Evolutionary conservation across 1,139 yeast species (phyloP).

Genomic region (Dujonia santamariae): DNA sequence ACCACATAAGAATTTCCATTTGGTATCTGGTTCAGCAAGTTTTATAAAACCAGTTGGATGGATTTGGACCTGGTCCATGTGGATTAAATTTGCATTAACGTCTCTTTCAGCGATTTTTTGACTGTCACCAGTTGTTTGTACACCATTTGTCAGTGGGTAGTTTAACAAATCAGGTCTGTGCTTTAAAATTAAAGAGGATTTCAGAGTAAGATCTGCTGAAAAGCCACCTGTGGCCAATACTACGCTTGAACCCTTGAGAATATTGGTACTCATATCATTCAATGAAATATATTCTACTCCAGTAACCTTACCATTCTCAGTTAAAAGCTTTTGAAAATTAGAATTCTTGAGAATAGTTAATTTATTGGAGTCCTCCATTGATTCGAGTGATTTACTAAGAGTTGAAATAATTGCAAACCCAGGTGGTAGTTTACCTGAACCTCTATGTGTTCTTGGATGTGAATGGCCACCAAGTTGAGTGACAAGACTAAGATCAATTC

Average conservation of each 20-base stretch:
- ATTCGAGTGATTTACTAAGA: conserved; percentile 19
- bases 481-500: conserved; percentile 27
- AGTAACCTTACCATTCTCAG: conserved; percentile 13
- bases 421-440: conserved; percentile 30
- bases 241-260: conserved; percentile 13
- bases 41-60: conserved; percentile 41
- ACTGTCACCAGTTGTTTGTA: conserved; percentile 37
- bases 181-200: conserved; percentile 20
- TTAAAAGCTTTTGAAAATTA: conserved; percentile 17
- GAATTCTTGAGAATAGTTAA: conserved; percentile 22
- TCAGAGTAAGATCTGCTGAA: conserved; percentile 27
- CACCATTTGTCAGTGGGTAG: conserved; percentile 36
- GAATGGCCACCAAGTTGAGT: conserved; percentile 36
- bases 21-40: conserved; percentile 13
- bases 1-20: conserved; percentile 36
- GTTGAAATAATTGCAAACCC: conserved; percentile 34
- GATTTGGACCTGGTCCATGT: conserved; percentile 37
- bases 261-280: conserved; percentile 5
- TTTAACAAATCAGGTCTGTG: conserved; percentile 30
- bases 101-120: conserved; percentile 32
- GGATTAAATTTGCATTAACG: conserved; percentile 28
- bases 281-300: conserved; percentile 21
- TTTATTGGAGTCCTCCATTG: conserved; percentile 12
- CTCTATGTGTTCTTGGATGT: conserved; percentile 36
- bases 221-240: conserved; percentile 40